Evolutionary conservation across 768 basidiomycete genomes (phyloP).

Genomic region (Tricholoma flavovirens): DNA sequence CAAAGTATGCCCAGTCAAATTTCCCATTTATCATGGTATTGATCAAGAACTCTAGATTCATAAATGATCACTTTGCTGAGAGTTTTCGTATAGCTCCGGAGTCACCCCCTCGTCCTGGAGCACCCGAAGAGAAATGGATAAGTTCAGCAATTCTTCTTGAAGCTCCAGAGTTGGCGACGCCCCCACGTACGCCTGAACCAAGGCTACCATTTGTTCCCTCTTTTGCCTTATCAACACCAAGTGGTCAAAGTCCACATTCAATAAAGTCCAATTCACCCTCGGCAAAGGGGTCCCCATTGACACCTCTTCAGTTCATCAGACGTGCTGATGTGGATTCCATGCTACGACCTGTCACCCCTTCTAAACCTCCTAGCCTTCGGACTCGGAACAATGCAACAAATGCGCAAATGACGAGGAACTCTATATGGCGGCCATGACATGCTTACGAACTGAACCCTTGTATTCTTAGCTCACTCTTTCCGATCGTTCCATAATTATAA

Average conservation of each 20-base stretch:
- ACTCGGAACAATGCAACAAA: slow-evolving; percentile 33
- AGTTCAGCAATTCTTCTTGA: slow-evolving; percentile 69
- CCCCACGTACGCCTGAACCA: slow-evolving; percentile 69
- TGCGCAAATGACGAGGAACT: slow-evolving; percentile 42
- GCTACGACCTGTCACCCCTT: slow-evolving; percentile 60
- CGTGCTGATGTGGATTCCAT: slow-evolving; percentile 61
- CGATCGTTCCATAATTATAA: not conserved
- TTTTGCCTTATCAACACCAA: slow-evolving; percentile 58
- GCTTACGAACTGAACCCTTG: slow-evolving; percentile 7
- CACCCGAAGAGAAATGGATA: slow-evolving; percentile 76
- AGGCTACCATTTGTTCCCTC: slow-evolving; percentile 51
- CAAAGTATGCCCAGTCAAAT: slow-evolving; percentile 51
- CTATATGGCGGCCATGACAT: slow-evolving; percentile 59
- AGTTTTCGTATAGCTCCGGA: slow-evolving; percentile 70
- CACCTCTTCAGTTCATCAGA: slow-evolving; percentile 80
- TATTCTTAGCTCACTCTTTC: slow-evolving; percentile 1
- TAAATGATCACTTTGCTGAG: slow-evolving; percentile 81
- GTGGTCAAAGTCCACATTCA: slow-evolving; percentile 45
- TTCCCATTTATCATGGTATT: not conserved
- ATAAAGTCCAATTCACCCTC: slow-evolving; percentile 44
- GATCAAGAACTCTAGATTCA: slow-evolving; percentile 52
- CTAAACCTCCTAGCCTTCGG: slow-evolving; percentile 43
- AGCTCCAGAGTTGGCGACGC: slow-evolving; percentile 36
- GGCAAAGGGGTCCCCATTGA: slow-evolving; percentile 66
- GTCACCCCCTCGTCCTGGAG: slow-evolving; percentile 47